These are phyloP conservation scores for Quillaja saponaria DNA, from an alignment of 306 rosid species.

Conservation along the genomic window DNA sequence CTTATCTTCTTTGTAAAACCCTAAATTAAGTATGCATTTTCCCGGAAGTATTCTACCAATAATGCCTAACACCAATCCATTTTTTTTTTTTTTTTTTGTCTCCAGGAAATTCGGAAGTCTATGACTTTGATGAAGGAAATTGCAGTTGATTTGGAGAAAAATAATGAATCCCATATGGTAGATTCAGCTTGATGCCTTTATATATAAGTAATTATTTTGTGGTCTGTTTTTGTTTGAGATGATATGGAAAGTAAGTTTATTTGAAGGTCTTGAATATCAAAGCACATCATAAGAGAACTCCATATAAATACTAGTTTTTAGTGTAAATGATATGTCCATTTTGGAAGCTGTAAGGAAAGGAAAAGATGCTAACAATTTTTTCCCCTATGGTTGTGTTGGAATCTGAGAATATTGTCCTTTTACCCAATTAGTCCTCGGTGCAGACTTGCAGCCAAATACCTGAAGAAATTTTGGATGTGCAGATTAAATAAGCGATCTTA, in stretches of 20 bases:
- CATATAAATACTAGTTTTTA: neutral
- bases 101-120: slow-evolving; percentile 66
- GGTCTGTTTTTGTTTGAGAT: neutral
- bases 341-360: neutral
- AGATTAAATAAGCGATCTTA: neutral
- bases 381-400: neutral
- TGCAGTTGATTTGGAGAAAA: slow-evolving; percentile 77
- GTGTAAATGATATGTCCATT: neutral
- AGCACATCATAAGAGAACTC: neutral
- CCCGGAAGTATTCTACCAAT: no score
- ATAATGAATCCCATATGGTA: slow-evolving; percentile 59
- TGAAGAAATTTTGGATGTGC: neutral
- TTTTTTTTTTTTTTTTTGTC: slow-evolving; percentile 19
- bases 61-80: no score
- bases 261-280: neutral
- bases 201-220: neutral
- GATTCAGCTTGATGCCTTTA: neutral
- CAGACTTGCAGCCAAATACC: neutral
- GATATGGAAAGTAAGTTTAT: neutral
- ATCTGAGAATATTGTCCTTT: neutral
- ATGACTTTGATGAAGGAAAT: slow-evolving; percentile 61
- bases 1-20: neutral
- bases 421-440: neutral
- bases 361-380: neutral
- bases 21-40: neutral